Evolutionary conservation across 306 rosid genomes (phyloP).

Genomic region (Albizia julibrissin): DNA sequence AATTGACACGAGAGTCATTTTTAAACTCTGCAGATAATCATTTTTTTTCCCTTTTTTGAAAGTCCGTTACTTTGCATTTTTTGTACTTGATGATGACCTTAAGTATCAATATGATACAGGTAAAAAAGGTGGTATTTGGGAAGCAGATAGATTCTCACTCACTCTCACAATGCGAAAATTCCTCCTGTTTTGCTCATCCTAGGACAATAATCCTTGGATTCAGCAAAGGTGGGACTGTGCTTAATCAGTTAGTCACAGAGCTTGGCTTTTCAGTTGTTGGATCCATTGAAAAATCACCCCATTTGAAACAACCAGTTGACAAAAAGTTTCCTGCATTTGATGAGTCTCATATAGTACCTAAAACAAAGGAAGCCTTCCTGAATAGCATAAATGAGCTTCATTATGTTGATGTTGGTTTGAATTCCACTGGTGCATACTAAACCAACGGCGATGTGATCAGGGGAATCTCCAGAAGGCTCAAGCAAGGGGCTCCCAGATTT

Average conservation of each 20-base stretch:
- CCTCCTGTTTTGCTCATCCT: constrained; percentile 37
- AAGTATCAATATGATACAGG: constrained; percentile 48
- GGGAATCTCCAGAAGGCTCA: constrained; percentile 51
- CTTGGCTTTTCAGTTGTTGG: constrained; percentile 52
- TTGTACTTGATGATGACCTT: neutral
- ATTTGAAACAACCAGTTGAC: constrained; percentile 30
- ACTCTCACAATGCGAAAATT: constrained; percentile 15
- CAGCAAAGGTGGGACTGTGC: constrained; percentile 90
- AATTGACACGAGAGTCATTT: neutral
- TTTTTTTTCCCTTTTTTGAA: neutral
- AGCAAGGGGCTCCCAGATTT: constrained; percentile 42
- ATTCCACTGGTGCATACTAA: constrained; percentile 71
- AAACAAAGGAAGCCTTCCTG: constrained; percentile 54
- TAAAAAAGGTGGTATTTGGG: constrained; percentile 33
- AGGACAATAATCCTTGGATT: constrained; percentile 74
- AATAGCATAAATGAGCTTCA: constrained; percentile 74
- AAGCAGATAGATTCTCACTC: constrained; percentile 32
- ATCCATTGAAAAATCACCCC: constrained; percentile 23
- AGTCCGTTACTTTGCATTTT: neutral
- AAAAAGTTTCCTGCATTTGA: neutral
- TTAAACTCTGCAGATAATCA: neutral
- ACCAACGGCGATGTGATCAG: constrained; percentile 50
- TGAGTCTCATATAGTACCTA: constrained; percentile 38
- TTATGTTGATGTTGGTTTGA: constrained; percentile 90
- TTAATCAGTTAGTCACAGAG: constrained; percentile 82